A percentile compares a stretch with the other conserved stretches of the same genome.
Evolutionary conservation across 2,329 filamentous ascomycete genomes (phyloP).

Genomic region (Peltaster fructicola): DNA sequence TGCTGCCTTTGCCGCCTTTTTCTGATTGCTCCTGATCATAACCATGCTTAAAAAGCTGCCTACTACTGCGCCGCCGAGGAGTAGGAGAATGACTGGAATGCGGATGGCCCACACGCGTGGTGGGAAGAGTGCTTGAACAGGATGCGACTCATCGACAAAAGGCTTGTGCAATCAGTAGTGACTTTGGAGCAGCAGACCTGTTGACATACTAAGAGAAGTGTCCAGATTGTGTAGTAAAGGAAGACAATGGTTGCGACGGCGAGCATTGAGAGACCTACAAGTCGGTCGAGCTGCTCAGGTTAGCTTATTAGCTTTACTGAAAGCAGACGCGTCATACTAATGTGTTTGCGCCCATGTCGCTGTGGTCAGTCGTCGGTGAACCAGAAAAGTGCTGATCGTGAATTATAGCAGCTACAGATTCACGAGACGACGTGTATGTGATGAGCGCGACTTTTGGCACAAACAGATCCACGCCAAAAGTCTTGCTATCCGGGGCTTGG

Average conservation of each 20-base stretch:
- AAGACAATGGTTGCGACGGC: slow-evolving; percentile 54
- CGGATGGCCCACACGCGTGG: slow-evolving; percentile 97
- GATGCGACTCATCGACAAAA: slow-evolving; percentile 89
- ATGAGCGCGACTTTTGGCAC: too few relatives aligned
- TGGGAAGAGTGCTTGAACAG: slow-evolving; percentile 86
- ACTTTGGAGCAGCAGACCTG: neutral
- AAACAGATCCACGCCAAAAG: too few relatives aligned
- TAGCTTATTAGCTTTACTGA: neutral
- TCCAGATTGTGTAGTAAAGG: slow-evolving; percentile 95
- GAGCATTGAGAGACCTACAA: slow-evolving; percentile 60
- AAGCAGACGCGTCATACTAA: slow-evolving; percentile 1
- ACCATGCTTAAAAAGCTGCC: slow-evolving; percentile 91
- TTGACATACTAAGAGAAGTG: slow-evolving; percentile 69
- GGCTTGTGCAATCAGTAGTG: slow-evolving; percentile 46
- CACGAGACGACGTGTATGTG: too few relatives aligned
- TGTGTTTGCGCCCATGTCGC: slow-evolving; percentile 5
- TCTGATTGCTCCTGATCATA: slow-evolving; percentile 97
- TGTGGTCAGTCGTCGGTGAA: too few relatives aligned
- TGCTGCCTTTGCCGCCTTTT: slow-evolving; percentile 90
- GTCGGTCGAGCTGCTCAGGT: slow-evolving; percentile 64
- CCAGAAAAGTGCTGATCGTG: neutral
- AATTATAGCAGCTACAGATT: too few relatives aligned
- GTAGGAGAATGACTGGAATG: slow-evolving; percentile 89
- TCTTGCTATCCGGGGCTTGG: too few relatives aligned
- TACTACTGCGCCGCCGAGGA: slow-evolving; percentile 81